Conservation (phyloP, 2,329 filamentous ascomycete genomes). For the Leptographium wingfieldii region DNA sequence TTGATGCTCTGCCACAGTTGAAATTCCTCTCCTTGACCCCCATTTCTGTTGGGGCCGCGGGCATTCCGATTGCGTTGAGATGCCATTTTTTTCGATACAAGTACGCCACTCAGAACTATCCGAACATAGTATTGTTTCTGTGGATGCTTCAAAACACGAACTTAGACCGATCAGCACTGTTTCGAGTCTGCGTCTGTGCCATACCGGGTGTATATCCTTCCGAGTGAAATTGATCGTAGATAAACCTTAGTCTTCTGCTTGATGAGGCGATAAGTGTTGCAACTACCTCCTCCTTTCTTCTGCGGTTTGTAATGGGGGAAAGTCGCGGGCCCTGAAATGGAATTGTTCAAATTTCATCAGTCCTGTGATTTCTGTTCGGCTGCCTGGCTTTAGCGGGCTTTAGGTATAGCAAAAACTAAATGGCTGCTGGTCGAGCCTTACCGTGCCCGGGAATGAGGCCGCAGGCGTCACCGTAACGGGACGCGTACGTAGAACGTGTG, state of each 20-base stretch:
- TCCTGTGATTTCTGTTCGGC: not conserved
- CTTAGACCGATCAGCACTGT: not conserved
- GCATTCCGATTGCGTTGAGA: constrained; percentile 17
- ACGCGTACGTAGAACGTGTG: not conserved
- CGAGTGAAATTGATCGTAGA: not conserved
- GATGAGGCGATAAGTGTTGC: too few species aligned
- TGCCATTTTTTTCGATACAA: constrained; percentile 5
- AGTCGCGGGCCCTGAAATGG: not conserved
- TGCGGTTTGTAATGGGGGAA: not conserved
- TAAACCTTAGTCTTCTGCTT: not conserved
- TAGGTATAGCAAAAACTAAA: too few species aligned
- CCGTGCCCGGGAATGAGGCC: too few species aligned
- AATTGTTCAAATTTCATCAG: not conserved
- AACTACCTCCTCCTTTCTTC: not conserved
- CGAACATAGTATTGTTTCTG: not conserved
- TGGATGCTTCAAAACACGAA: not conserved
- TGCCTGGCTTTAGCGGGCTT: not conserved
- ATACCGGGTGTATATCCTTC: not conserved
- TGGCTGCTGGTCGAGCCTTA: too few species aligned
- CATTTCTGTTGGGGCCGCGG: constrained; percentile 24
- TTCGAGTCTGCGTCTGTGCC: not conserved
- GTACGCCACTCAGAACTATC: not conserved
- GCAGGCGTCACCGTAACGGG: too few species aligned
- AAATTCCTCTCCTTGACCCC: constrained; percentile 29
- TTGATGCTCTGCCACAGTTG: constrained; percentile 27